Evolutionary conservation across 2,329 filamentous ascomycete species (phyloP), one percentile per base, ranked within the genome.

Genomic region (Alternaria burnsii): DNA sequence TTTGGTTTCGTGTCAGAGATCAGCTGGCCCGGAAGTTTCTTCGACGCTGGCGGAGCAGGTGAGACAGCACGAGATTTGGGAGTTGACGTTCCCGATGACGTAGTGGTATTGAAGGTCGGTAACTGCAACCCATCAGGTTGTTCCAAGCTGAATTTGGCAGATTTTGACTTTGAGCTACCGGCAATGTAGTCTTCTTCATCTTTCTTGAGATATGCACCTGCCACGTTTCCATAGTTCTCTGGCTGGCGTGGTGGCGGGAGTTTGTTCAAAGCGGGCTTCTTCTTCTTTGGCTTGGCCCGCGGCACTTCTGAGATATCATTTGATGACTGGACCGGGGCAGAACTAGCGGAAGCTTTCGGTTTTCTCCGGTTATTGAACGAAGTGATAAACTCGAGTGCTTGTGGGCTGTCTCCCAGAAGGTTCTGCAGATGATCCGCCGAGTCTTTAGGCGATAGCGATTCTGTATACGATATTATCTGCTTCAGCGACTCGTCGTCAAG

Each of bases 371-470:
- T 86, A 75, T 97, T 98, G 80, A 91, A 92, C 11, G 86, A 86
- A 22, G 88, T 84, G 61, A 92, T 91, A 73, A 92, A 92, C 68
- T 91, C 89, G 52, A 91, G 78, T 2, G 87, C 86, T 69, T 91
- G 88, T 1, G 93, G 87, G 7, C 91, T 93, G 76, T 97, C 93
- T 51, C 94, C 95, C 0, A 99, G 86, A 54, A 99, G 83, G 73
- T 95, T 93, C 77, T 89, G 91, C 62, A 99, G 90, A 78, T 98
- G 93, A 42, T 93, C 89, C 52, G 88, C 93, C 14, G 92, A 91
- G 65, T 90, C 91, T 52, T 88, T 81, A 73, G 91, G 93, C 20
- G 93, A 88, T 9, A 98, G 85, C 0, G 89, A 90, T 36, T 87
- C 83, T 3, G 92, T 89, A 77, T 97, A 97, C 48, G 92, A 88